Percentiles rank a stretch among this genome's conserved stretches.
These are phyloP conservation scores for Coemansia sp. DNA, from an alignment of 192 early-diverging fungal genomes.

Conservation along the genomic window DNA sequence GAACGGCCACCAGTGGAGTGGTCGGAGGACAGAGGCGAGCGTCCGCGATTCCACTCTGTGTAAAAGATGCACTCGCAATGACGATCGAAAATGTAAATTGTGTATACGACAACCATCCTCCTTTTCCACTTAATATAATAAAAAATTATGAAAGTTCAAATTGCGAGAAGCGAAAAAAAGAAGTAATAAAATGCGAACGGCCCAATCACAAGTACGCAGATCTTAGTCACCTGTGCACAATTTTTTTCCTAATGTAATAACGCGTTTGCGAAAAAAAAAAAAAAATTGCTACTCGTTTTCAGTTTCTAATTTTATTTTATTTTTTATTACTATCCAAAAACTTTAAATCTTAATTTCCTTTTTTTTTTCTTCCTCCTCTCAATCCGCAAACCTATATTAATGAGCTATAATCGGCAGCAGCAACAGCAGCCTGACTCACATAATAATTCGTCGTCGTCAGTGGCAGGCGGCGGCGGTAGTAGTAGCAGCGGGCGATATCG, in stretches of 20 bases:
- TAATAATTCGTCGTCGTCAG: conserved; percentile 11
- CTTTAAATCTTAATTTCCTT: not conserved
- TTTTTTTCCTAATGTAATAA: not conserved
- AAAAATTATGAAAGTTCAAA: not conserved
- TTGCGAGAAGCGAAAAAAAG: not conserved
- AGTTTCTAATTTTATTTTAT: conserved; percentile 12
- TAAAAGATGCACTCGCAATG: conserved; percentile 92
- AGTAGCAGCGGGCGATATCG: conserved; percentile 6
- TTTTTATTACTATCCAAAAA: not conserved
- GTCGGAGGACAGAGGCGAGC: conserved; percentile 46
- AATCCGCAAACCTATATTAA: not conserved
- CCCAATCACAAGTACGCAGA: conserved; percentile 12
- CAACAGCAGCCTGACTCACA: conserved; percentile 30
- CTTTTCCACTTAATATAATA: not conserved
- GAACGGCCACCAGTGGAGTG: not conserved
- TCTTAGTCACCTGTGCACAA: not conserved
- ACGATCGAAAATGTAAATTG: conserved; percentile 92
- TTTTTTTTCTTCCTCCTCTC: not conserved
- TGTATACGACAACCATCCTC: conserved; percentile 69
- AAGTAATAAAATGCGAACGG: not conserved
- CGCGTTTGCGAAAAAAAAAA: not conserved
- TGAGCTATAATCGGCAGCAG: conserved; percentile 39
- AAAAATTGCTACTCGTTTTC: not conserved
- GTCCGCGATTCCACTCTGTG: conserved; percentile 70
- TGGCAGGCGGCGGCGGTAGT: not conserved